phyloP scores from a whole-genome alignment of 169 alveolate genomes.

The Plasmodium blacklocki region DNA sequence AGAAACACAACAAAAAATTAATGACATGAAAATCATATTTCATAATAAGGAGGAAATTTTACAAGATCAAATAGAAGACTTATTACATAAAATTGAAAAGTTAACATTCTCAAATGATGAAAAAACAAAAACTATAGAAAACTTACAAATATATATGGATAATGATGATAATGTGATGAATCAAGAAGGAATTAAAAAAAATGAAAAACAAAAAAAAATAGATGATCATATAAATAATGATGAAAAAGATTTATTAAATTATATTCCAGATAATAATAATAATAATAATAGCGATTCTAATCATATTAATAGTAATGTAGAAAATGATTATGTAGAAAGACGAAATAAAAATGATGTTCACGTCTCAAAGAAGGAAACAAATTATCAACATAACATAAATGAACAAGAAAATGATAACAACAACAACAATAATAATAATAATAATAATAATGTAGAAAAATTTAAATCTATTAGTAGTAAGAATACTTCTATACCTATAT shows the following conservation, averaged over 20 bases:
- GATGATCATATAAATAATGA: background rate
- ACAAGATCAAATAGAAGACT: slow-evolving; percentile 34
- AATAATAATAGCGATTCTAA: too few relatives aligned
- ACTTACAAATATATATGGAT: background rate
- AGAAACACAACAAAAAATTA: slow-evolving; percentile 45
- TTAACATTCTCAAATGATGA: slow-evolving; percentile 48
- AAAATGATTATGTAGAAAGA: background rate
- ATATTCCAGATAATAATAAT: too few relatives aligned
- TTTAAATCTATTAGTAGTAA: background rate
- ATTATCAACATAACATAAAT: too few relatives aligned
- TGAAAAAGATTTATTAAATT: background rate
- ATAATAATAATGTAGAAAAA: background rate
- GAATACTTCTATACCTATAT: slow-evolving; percentile 31
- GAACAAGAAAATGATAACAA: background rate
- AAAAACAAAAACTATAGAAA: slow-evolving; percentile 10
- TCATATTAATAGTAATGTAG: background rate
- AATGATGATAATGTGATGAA: background rate
- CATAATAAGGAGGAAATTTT: slow-evolving; percentile 32
- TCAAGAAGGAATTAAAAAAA: background rate
- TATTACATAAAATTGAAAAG: slow-evolving; percentile 33
- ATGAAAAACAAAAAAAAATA: background rate
- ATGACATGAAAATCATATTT: slow-evolving; percentile 26
- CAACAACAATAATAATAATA: background rate
- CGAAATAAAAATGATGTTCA: background rate
- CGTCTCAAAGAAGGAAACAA: background rate